Evolutionary conservation across 2,329 filamentous ascomycete species (phyloP).

Genomic region (Drechslerella coelobrocha): DNA sequence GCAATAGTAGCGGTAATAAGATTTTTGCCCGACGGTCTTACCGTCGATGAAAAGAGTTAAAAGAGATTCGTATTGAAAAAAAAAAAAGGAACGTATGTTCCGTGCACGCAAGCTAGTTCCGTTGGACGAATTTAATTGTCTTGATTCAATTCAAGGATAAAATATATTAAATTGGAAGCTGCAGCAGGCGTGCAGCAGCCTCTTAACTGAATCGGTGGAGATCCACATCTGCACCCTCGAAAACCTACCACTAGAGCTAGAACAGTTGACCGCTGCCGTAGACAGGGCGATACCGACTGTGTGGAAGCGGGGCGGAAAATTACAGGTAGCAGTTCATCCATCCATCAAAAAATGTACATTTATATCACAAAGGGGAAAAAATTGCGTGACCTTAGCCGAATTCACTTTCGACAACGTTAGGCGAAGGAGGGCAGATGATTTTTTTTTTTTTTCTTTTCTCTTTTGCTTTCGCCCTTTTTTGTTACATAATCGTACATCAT

Average conservation of each 20-base stretch:
- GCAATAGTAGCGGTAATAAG: not conserved
- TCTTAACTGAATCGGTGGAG: too few species aligned
- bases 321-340: slow-evolving; percentile 34
- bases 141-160: slow-evolving; percentile 11
- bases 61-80: not conserved
- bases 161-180: slow-evolving; percentile 25
- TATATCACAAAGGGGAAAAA: slow-evolving; percentile 26
- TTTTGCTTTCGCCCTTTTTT: not conserved
- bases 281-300: slow-evolving; percentile 36
- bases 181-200: slow-evolving; percentile 4
- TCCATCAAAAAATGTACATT: slow-evolving; percentile 8
- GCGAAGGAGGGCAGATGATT: slow-evolving; percentile 10
- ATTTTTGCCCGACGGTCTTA: not conserved
- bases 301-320: slow-evolving; percentile 49
- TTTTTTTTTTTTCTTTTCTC: slow-evolving; percentile 5
- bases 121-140: slow-evolving; percentile 31
- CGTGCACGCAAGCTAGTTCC: slow-evolving; percentile 21
- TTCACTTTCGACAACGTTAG: slow-evolving; percentile 31
- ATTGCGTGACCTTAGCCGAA: slow-evolving; percentile 51
- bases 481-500: not conserved
- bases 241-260: too few species aligned
- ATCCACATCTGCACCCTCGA: not conserved
- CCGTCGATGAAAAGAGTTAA: not conserved
- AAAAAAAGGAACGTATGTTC: too few species aligned
- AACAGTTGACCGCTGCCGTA: not conserved